Base-by-base conservation (phyloP, 2,329 filamentous ascomycete genomes). In the Neonectria ditissima region DNA sequence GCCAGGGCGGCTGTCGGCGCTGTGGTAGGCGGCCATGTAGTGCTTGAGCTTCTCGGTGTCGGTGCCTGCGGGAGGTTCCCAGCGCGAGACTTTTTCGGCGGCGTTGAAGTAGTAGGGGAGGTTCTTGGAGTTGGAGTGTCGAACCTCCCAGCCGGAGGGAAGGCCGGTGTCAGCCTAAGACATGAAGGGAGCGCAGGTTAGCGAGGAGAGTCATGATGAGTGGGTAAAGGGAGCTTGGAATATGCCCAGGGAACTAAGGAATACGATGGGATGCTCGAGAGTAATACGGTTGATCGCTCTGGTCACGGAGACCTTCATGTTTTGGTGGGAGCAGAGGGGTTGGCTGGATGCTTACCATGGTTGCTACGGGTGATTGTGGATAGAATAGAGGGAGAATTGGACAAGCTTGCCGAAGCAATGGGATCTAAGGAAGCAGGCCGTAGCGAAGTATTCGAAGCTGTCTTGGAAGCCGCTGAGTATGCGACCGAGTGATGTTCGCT, bases 61-160 rank as follows among this genome's bases (percentile, higher is more conserved):
- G 72, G 94, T 96, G 68, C 91, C 92, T 47, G 87, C 79, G 9
- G 96, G 96, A 3, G 96, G 95, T 78, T 98, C 96, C 96, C 96
- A 99, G 81, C 93, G 89, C 67, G 96, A 98, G 77, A 93, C 89
- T 79, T 94, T 95, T 68, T 93, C 92, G 71, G 82, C 83, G 48
- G 91, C 84, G 81, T 97, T 97, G 91, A 97, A 98, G 85, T 98
- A 99, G 86, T 99, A 99, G 39, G 96, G 96, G 37, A 98, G 91
- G 82, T 97, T 97, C 85, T 97, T 98, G 80, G 93, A 97, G 84
- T 97, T 97, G 80, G 93, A 97, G 83, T 97, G 93, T 79, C 96
- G 93, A 77, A 99, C 93, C 83, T 98, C 96, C 94, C 95, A 97
- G 79, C 90, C 89, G 53, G 89, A 80, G 66, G 94, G 94, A 68